Percentiles rank a stretch among this genome's conserved stretches.
Evolutionary conservation across 192 early-diverging fungal species (phyloP).

Genomic region (Thamnidium elegans): DNA sequence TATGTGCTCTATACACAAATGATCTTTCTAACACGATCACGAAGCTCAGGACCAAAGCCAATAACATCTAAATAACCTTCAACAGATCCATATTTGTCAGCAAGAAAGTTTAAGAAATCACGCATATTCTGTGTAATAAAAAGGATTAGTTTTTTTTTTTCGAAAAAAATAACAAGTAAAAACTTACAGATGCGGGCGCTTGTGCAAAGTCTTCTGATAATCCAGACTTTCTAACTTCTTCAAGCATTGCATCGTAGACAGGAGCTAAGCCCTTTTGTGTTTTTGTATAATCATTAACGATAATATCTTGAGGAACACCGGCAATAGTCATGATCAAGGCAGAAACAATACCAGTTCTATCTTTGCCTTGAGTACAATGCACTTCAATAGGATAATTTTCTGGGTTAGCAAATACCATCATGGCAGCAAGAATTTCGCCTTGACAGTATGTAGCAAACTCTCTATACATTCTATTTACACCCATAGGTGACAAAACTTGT

Average conservation of each 20-base stretch:
- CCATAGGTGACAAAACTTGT: conserved; percentile 32
- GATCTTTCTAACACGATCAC: conserved; percentile 25
- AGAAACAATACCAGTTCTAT: conserved; percentile 63
- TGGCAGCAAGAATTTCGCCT: conserved; percentile 39
- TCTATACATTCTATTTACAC: conserved; percentile 42
- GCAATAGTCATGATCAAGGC: conserved; percentile 52
- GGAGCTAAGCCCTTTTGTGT: conserved; percentile 45
- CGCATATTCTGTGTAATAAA: conserved; percentile 25
- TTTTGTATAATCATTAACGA: conserved; percentile 56
- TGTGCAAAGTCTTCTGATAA: conserved; percentile 53
- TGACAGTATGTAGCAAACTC: conserved; percentile 38
- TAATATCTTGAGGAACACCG: conserved; percentile 52
- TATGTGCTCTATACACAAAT: conserved; percentile 13
- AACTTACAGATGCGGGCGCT: conserved; percentile 48
- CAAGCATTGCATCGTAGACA: conserved; percentile 46
- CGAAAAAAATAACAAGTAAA: not conserved
- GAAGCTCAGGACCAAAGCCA: conserved; percentile 22
- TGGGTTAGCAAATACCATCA: conserved; percentile 53
- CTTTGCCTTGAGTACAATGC: conserved; percentile 69
- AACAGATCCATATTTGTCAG: conserved; percentile 22
- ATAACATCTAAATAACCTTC: conserved; percentile 16
- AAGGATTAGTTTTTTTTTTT: not conserved
- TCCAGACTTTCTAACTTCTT: conserved; percentile 53
- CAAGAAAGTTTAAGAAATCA: conserved; percentile 21
- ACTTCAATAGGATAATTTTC: conserved; percentile 58